Evolutionary conservation across 2,329 filamentous ascomycete species (phyloP).

Genomic region (Chalara sp.): DNA sequence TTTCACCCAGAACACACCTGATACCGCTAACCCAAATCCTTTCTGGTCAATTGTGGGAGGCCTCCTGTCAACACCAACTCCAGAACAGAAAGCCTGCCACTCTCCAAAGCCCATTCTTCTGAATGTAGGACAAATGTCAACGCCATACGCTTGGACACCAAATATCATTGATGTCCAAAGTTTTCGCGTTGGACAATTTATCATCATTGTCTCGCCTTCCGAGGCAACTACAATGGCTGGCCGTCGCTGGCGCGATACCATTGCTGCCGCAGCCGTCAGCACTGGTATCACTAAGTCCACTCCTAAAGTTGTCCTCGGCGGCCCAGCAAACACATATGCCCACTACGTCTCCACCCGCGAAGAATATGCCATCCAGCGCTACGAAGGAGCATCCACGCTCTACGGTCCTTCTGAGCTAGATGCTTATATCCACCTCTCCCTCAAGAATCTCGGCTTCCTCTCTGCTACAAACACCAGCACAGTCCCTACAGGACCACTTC

Average conservation of each 20-base stretch:
- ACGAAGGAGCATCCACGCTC: conserved; percentile 86
- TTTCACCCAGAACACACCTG: conserved; percentile 79
- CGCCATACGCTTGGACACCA: conserved; percentile 79
- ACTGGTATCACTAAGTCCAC: conserved; percentile 30
- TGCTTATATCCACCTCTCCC: conserved; percentile 79
- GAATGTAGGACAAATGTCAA: conserved; percentile 70
- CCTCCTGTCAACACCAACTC: conserved; percentile 60
- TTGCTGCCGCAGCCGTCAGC: conserved; percentile 35
- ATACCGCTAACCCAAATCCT: conserved; percentile 52
- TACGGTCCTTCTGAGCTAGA: conserved; percentile 76
- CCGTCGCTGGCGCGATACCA: conserved; percentile 70
- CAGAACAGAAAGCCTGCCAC: conserved; percentile 45
- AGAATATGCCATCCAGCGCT: conserved; percentile 78
- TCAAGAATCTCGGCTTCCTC: conserved; percentile 63
- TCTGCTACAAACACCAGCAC: conserved; percentile 38
- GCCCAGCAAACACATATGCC: conserved; percentile 83
- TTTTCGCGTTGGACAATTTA: conserved; percentile 74
- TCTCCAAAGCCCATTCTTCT: conserved; percentile 78
- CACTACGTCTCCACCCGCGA: conserved; percentile 70
- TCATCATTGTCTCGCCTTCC: conserved; percentile 76
- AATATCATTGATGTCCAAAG: conserved; percentile 88
- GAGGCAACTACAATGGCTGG: conserved; percentile 92
- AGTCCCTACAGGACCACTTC: conserved; percentile 49
- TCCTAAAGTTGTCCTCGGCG: conserved; percentile 74
- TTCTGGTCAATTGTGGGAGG: conserved; percentile 72